Evolutionary conservation across 1,284 basidiomycete species (phyloP).

Genomic region (Xerocomus minutiporus): DNA sequence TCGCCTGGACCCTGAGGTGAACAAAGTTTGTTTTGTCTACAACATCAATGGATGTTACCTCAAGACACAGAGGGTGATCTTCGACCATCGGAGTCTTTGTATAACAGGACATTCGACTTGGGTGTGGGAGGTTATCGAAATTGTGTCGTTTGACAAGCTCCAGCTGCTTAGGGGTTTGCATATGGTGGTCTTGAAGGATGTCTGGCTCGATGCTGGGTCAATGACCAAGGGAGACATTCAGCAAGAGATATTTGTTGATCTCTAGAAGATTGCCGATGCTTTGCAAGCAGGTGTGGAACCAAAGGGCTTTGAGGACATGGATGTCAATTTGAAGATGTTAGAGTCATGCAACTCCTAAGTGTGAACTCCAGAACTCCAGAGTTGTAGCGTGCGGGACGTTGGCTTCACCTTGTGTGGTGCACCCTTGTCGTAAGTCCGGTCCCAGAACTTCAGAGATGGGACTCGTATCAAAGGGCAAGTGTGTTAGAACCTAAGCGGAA

Average conservation of each 20-base stretch:
- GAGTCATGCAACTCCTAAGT: no score
- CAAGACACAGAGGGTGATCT: not conserved
- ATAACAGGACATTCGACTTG: not conserved
- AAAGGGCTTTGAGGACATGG: not conserved
- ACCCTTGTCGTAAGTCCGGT: no score
- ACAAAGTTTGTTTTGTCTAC: not conserved
- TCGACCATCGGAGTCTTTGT: not conserved
- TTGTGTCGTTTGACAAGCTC: not conserved
- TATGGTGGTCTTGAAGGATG: no score
- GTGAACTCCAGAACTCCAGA: no score
- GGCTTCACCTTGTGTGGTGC: no score
- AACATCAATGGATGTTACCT: not conserved
- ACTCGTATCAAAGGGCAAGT: no score
- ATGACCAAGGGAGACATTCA: not conserved
- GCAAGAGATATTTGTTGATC: not conserved
- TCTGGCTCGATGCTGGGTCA: not conserved
- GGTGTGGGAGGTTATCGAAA: not conserved
- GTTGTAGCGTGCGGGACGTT: no score
- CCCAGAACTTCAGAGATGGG: no score
- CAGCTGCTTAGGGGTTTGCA: no score
- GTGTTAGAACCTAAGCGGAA: no score
- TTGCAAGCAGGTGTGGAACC: not conserved
- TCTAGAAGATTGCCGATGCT: not conserved
- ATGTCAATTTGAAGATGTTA: not conserved
- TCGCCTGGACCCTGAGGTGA: not conserved